Conservation (phyloP, 192 early-diverging fungal species). For the Podila epicladia region DNA sequence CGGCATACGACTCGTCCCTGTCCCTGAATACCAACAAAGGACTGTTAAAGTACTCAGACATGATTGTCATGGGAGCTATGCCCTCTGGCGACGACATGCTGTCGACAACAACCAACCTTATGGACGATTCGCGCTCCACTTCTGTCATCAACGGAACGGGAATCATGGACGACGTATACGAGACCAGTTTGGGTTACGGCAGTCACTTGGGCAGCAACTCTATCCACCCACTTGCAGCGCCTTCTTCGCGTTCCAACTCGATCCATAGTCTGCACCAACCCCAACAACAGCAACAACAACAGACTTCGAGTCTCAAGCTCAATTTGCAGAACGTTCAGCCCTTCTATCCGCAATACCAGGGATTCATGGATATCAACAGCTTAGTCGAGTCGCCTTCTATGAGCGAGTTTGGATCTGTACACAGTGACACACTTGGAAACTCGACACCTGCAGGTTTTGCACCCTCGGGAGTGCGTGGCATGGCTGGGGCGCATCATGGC, state of each 20-base stretch:
- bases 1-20: conserved; percentile 6
- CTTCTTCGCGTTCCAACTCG: conserved; percentile 30
- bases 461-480: conserved; percentile 6
- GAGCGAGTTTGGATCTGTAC: conserved; percentile 5
- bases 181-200: conserved; percentile 6
- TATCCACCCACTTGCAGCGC: neutral
- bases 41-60: neutral
- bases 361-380: conserved; percentile 30
- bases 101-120: neutral
- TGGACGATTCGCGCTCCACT: neutral
- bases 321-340: conserved; percentile 5
- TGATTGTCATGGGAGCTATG: neutral
- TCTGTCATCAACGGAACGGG: neutral
- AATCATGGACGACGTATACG: conserved; percentile 20
- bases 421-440: neutral
- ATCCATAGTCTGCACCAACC: conserved; percentile 19
- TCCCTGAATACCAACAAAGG: neutral
- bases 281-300: conserved; percentile 1
- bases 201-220: conserved; percentile 1
- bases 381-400: conserved; percentile 31
- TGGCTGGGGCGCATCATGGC: conserved; percentile 8
- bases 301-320: conserved; percentile 17
- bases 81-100: conserved; percentile 7
- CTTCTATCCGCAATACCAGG: conserved; percentile 39
- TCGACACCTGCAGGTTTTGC: conserved; percentile 1